Percentiles rank a stretch among this genome's conserved stretches.
Conservation (phyloP, 2,329 filamentous ascomycete species). For the Paraconiothyrium sp. region DNA sequence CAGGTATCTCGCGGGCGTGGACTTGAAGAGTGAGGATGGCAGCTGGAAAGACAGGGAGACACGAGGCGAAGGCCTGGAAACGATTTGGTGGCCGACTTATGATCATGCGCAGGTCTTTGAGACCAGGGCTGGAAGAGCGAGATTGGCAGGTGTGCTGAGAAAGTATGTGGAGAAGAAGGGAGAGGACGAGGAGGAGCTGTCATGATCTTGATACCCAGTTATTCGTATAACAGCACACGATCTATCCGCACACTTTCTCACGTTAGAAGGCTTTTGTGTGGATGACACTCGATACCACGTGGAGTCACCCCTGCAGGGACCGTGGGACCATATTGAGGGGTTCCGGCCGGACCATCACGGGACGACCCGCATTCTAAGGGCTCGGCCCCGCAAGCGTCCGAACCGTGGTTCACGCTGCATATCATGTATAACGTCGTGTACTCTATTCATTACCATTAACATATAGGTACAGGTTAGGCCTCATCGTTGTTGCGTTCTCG, state of each 20-base stretch:
- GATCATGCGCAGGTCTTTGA: conserved; percentile 69
- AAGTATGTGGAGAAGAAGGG: conserved; percentile 31
- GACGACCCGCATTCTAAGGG: conserved; percentile 14
- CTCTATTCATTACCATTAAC: neutral
- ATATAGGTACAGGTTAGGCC: neutral
- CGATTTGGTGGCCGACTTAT: conserved; percentile 68
- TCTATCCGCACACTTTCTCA: neutral
- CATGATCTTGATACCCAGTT: conserved; percentile 15
- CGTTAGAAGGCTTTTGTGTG: neutral
- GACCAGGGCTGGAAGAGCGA: conserved; percentile 32
- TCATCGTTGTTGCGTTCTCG: neutral
- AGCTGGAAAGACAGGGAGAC: conserved; percentile 48
- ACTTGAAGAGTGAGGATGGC: conserved; percentile 39
- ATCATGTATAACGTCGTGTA: conserved; percentile 15
- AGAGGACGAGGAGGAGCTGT: conserved; percentile 18
- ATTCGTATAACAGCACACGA: neutral
- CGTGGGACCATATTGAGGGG: conserved; percentile 21
- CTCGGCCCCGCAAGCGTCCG: conserved; percentile 37
- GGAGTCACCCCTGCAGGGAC: neutral
- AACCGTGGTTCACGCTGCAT: conserved; percentile 7
- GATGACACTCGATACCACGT: neutral
- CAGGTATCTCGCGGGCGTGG: conserved; percentile 62
- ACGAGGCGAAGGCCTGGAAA: conserved; percentile 60
- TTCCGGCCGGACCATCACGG: conserved; percentile 25
- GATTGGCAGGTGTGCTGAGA: conserved; percentile 37